phyloP scores from a whole-genome alignment of 805 yeast genomes.

The Hanseniaspora vineae region DNA sequence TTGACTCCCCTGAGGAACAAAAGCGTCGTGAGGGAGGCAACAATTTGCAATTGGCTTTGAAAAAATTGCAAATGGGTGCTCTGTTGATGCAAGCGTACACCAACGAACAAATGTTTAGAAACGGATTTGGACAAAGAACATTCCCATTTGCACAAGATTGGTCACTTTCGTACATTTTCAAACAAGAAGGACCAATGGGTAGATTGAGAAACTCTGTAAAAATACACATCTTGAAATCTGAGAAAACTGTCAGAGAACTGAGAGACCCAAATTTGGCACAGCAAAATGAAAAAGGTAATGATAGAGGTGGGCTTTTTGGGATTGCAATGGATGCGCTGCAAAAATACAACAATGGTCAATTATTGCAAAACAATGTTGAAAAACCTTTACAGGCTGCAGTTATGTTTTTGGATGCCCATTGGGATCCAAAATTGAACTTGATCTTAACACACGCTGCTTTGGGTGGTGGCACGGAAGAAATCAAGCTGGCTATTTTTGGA shows the following conservation, averaged over 20 bases:
- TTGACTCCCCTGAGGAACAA: constrained; percentile 50
- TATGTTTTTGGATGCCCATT: constrained; percentile 71
- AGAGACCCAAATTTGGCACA: constrained; percentile 76
- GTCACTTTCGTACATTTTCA: constrained; percentile 38
- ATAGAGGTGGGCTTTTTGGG: constrained; percentile 64
- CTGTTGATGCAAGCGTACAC: constrained; percentile 87
- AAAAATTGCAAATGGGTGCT: constrained; percentile 68
- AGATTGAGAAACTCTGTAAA: constrained; percentile 43
- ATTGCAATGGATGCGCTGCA: constrained; percentile 67
- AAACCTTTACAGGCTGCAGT: constrained; percentile 72
- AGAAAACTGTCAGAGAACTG: constrained; percentile 55
- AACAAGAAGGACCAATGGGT: constrained; percentile 25
- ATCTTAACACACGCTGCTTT: constrained; percentile 85
- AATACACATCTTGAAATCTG: constrained; percentile 62
- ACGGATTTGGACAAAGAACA: constrained; percentile 66
- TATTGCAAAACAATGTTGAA: constrained; percentile 14
- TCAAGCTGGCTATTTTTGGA: constrained; percentile 83
- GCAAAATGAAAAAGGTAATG: constrained; percentile 60
- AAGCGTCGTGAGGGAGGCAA: constrained; percentile 43
- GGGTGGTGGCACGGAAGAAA: constrained; percentile 69
- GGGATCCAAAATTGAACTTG: constrained; percentile 47
- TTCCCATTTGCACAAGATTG: constrained; percentile 65
- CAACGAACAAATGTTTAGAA: constrained; percentile 71
- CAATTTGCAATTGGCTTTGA: constrained; percentile 53
- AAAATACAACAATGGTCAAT: constrained; percentile 42